Evolutionary conservation across 2,329 filamentous ascomycete genomes (phyloP).

Genomic region (Beauveria asiatica): DNA sequence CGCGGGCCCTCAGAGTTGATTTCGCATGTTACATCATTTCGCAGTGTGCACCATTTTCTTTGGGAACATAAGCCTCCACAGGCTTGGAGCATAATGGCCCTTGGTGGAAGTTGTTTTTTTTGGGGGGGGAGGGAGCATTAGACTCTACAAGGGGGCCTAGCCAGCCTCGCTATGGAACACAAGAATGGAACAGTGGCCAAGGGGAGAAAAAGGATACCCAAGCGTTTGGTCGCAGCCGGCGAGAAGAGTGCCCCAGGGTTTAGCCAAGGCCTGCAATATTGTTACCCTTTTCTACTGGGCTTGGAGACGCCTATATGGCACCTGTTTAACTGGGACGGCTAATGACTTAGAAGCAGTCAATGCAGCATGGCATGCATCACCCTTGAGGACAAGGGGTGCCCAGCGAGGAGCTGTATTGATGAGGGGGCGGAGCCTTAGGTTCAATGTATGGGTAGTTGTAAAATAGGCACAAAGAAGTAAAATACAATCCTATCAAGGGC

Average conservation of each 20-base stretch:
- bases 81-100: slow-evolving; percentile 14
- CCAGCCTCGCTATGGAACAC: slow-evolving; percentile 22
- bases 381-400: slow-evolving; percentile 5
- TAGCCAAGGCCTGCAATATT: background rate
- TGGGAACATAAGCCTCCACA: slow-evolving; percentile 7
- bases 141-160: slow-evolving; percentile 21
- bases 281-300: background rate
- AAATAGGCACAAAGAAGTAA: slow-evolving; percentile 11
- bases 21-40: slow-evolving; percentile 16
- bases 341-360: slow-evolving; percentile 5
- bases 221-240: slow-evolving; percentile 4
- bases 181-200: slow-evolving; percentile 25
- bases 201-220: slow-evolving; percentile 13
- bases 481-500: slow-evolving; percentile 10
- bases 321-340: background rate
- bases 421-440: background rate
- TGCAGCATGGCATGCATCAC: slow-evolving; percentile 5
- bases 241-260: background rate
- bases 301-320: slow-evolving; percentile 3
- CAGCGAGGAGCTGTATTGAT: slow-evolving; percentile 4
- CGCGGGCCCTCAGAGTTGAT: slow-evolving; percentile 28
- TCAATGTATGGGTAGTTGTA: slow-evolving; percentile 14
- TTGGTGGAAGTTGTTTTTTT: slow-evolving; percentile 1
- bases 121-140: slow-evolving; percentile 14
- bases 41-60: slow-evolving; percentile 11